A percentile compares a stretch with the other conserved stretches of the same genome.
Evolutionary conservation across 345 rosid species (phyloP).

Genomic region (Boechera divaricarpa): DNA sequence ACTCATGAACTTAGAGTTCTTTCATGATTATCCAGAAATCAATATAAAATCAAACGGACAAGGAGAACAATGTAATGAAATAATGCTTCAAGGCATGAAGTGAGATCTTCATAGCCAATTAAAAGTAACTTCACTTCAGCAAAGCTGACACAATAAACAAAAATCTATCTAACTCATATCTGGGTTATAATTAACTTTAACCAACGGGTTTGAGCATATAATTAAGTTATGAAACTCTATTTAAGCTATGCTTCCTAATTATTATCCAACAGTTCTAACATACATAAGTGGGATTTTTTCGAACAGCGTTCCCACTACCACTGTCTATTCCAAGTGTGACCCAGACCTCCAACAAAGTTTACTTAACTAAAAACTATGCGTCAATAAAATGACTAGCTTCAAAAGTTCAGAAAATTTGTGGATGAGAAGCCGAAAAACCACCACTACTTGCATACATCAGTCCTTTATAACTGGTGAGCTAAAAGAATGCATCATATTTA

Average conservation of each 20-base stretch:
- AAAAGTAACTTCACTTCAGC: too few relatives aligned
- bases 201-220: background rate
- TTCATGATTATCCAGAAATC: background rate
- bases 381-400: too few relatives aligned
- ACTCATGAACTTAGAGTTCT: background rate
- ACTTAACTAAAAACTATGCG: too few relatives aligned
- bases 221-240: background rate
- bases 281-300: background rate
- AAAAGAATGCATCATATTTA: too few relatives aligned
- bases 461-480: too few relatives aligned
- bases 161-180: background rate
- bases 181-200: background rate
- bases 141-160: too few relatives aligned
- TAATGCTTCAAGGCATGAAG: slow-evolving; percentile 6
- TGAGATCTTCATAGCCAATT: background rate
- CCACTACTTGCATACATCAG: too few relatives aligned
- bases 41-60: background rate
- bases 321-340: background rate
- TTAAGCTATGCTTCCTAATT: background rate
- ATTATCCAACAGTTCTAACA: background rate
- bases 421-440: too few relatives aligned
- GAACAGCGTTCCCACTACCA: background rate
- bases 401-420: too few relatives aligned
- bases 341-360: too few relatives aligned
- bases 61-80: background rate